Evolutionary conservation across 495 filamentous ascomycete genomes (phyloP).

Genomic region (Copromyces sp.): DNA sequence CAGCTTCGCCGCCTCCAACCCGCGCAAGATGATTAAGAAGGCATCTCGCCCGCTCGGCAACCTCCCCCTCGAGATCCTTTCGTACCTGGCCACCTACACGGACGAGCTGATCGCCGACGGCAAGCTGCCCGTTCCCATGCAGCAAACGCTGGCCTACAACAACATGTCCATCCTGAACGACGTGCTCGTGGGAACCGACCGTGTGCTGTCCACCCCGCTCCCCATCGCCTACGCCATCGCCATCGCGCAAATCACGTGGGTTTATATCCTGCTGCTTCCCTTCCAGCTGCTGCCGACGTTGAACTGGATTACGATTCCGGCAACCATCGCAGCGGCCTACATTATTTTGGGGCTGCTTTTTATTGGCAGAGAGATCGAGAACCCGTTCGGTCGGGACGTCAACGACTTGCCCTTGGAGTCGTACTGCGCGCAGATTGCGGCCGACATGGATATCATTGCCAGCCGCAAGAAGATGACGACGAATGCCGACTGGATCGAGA

Average conservation of each 20-base stretch:
- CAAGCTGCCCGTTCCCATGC: constrained; percentile 42
- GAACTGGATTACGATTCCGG: constrained; percentile 73
- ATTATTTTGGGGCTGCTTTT: constrained; percentile 84
- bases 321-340: constrained; percentile 66
- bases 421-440: constrained; percentile 61
- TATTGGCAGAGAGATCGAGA: constrained; percentile 80
- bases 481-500: constrained; percentile 47
- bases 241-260: constrained; percentile 79
- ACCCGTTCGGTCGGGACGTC: constrained; percentile 79
- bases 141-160: constrained; percentile 41
- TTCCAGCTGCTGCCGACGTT: constrained; percentile 65
- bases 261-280: constrained; percentile 73
- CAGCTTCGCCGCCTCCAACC: constrained; percentile 61
- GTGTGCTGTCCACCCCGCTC: constrained; percentile 75
- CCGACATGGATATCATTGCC: constrained; percentile 67
- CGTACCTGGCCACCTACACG: constrained; percentile 57
- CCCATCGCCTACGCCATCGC: constrained; percentile 79
- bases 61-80: constrained; percentile 67
- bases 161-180: constrained; percentile 57
- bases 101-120: constrained; percentile 45
- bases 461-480: constrained; percentile 41
- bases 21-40: constrained; percentile 59
- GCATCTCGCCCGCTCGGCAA: constrained; percentile 56
- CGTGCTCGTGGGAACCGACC: constrained; percentile 61
- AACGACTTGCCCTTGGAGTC: constrained; percentile 75